A percentile compares a stretch with the other conserved stretches of the same genome.
phyloP scores from a whole-genome alignment of 2,329 filamentous ascomycete species.

The Aspergillus oerlinghausenensis region DNA sequence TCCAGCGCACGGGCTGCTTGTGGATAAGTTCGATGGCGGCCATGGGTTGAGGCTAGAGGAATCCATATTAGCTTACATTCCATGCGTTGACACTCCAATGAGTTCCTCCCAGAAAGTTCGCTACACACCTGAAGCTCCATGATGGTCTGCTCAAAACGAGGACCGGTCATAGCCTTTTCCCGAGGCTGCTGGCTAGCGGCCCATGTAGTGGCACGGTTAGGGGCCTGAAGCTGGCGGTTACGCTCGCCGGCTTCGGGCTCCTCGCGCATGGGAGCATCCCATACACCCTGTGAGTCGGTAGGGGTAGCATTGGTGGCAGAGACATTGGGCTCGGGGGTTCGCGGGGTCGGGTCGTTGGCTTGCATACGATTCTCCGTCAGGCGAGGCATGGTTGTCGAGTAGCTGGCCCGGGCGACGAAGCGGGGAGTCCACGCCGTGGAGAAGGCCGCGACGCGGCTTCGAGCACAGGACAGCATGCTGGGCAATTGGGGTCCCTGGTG shows the following conservation, averaged over 20 bases:
- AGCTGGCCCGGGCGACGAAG: conserved; percentile 32
- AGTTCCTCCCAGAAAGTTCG: neutral
- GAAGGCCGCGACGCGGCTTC: conserved; percentile 44
- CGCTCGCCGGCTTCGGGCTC: conserved; percentile 51
- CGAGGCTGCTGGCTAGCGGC: conserved; percentile 79
- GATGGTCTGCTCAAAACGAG: conserved; percentile 95
- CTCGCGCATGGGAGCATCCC: conserved; percentile 54
- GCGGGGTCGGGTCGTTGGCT: conserved; percentile 56
- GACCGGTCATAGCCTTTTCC: conserved; percentile 81
- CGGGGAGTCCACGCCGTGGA: conserved; percentile 34
- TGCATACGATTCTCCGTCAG: conserved; percentile 39
- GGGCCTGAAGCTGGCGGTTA: conserved; percentile 67
- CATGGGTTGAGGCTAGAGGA: conserved; percentile 70
- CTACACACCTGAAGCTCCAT: conserved; percentile 78
- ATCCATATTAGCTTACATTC: conserved; percentile 2
- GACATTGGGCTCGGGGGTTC: conserved; percentile 49
- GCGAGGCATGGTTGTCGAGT: conserved; percentile 42
- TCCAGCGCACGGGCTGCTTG: conserved; percentile 91
- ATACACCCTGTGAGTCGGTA: conserved; percentile 43
- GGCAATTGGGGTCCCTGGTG: conserved; percentile 19
- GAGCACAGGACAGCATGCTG: conserved; percentile 43
- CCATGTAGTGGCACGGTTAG: conserved; percentile 79
- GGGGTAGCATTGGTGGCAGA: conserved; percentile 59
- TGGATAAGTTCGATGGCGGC: conserved; percentile 95
- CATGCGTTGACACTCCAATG: neutral